Evolutionary conservation across 78 protist genomes (phyloP).

Genomic region (Pigoraptor vietnamica): DNA sequence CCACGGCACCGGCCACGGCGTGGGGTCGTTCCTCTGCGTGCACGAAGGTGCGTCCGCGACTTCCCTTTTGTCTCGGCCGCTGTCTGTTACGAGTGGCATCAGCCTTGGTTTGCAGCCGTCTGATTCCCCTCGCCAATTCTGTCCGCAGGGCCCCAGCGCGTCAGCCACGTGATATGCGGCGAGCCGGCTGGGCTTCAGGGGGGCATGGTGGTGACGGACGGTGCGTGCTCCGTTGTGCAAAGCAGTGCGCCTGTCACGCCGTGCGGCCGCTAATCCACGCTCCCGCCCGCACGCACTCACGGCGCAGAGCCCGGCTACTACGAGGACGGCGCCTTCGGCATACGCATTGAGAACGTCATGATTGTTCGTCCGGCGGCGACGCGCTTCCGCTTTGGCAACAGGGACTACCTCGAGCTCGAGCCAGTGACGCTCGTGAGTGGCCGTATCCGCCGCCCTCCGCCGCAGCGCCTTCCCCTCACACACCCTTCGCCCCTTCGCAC

Average conservation of each 20-base stretch:
- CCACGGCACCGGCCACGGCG: conserved; percentile 98
- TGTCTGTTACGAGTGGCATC: not conserved
- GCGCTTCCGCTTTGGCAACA: conserved; percentile 24
- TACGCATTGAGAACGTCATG: conserved; percentile 85
- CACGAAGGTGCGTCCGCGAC: conserved; percentile 79
- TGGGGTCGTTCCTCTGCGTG: conserved; percentile 85
- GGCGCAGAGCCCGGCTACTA: conserved; percentile 68
- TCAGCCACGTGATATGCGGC: not conserved
- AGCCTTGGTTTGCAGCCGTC: not conserved
- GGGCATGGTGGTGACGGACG: conserved; percentile 71
- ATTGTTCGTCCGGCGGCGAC: conserved; percentile 1
- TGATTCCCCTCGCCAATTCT: not conserved
- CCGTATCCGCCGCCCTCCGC: not conserved
- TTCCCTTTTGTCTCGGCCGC: not conserved
- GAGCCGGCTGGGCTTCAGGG: not conserved
- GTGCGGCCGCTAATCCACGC: not conserved
- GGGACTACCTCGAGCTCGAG: conserved; percentile 53
- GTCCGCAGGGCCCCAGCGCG: conserved; percentile 8
- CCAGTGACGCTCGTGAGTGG: conserved; percentile 53
- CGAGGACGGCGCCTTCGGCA: conserved; percentile 79
- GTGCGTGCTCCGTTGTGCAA: conserved; percentile 8
- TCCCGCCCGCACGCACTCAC: not conserved
- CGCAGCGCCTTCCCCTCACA: too few relatives aligned
- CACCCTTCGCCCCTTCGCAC: not conserved
- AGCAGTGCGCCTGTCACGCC: not conserved